Evolutionary conservation across 768 basidiomycete species (phyloP).

Genomic region (Rhizopogon vulgaris): DNA sequence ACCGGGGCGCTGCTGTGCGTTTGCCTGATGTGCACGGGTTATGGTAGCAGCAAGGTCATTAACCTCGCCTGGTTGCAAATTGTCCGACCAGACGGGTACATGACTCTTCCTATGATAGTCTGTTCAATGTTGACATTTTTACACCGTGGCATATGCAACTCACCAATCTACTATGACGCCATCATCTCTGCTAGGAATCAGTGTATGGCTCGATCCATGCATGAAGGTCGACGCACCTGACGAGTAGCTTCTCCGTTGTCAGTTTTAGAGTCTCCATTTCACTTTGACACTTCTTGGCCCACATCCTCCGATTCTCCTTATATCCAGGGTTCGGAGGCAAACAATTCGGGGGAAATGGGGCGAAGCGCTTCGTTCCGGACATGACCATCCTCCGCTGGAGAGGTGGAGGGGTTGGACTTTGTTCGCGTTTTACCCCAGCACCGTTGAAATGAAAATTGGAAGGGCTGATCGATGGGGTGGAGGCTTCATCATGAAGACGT

Average conservation of each 20-base stretch:
- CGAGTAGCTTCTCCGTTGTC: conserved; percentile 16
- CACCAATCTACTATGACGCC: conserved; percentile 26
- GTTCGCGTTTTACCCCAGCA: conserved; percentile 16
- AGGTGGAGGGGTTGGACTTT: conserved; percentile 9
- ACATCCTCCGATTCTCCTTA: conserved; percentile 16
- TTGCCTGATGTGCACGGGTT: conserved; percentile 18
- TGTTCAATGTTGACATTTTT: not conserved
- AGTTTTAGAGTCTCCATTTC: conserved; percentile 17
- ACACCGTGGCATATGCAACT: not conserved
- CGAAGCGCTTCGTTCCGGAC: conserved; percentile 21
- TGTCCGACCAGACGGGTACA: conserved; percentile 27
- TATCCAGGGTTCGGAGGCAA: conserved; percentile 12
- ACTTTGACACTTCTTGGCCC: conserved; percentile 12
- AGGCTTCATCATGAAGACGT: not conserved
- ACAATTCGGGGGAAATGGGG: conserved; percentile 22
- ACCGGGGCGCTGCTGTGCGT: conserved; percentile 10
- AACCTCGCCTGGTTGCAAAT: conserved; percentile 16
- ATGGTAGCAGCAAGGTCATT: conserved; percentile 23
- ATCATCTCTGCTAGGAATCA: conserved; percentile 17
- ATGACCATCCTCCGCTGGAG: conserved; percentile 16
- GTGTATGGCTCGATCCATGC: not conserved
- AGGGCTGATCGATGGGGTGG: not conserved
- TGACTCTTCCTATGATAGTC: conserved; percentile 18
- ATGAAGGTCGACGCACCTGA: conserved; percentile 18
- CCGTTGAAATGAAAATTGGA: not conserved